phyloP scores from a whole-genome alignment of 768 basidiomycete genomes.

The Podaxis sp. region DNA sequence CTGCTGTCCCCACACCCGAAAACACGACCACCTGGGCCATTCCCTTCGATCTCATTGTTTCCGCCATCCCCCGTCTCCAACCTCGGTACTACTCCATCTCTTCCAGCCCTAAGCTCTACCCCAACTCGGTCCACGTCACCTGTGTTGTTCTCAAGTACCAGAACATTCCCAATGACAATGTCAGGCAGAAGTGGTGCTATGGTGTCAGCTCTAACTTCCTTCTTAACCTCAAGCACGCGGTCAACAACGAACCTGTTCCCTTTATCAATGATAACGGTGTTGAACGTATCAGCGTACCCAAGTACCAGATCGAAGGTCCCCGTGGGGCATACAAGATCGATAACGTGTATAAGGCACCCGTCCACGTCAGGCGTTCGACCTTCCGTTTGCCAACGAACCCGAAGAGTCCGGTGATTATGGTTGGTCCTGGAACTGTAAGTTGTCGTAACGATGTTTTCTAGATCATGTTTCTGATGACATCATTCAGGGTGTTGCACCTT shows the following conservation, averaged over 20 bases:
- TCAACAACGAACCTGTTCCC: slow-evolving; percentile 54
- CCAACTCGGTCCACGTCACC: slow-evolving; percentile 91
- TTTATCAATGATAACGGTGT: slow-evolving; percentile 35
- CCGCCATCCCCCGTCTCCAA: slow-evolving; percentile 89
- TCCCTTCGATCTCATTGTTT: slow-evolving; percentile 96
- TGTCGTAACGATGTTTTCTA: not conserved
- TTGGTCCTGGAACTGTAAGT: slow-evolving; percentile 96
- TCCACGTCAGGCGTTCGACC: slow-evolving; percentile 94
- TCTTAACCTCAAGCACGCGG: slow-evolving; percentile 83
- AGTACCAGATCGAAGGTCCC: slow-evolving; percentile 89
- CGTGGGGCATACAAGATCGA: slow-evolving; percentile 78
- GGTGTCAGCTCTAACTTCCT: slow-evolving; percentile 96
- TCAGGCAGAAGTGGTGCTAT: slow-evolving; percentile 67
- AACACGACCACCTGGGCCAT: slow-evolving; percentile 88
- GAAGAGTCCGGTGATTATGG: slow-evolving; percentile 98
- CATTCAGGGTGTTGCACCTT: slow-evolving; percentile 91
- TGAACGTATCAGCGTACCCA: slow-evolving; percentile 48
- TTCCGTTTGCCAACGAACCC: slow-evolving; percentile 98
- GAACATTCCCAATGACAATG: slow-evolving; percentile 51
- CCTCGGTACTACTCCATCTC: slow-evolving; percentile 99
- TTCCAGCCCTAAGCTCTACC: slow-evolving; percentile 89
- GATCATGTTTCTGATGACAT: slow-evolving; percentile 14
- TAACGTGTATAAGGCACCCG: slow-evolving; percentile 76
- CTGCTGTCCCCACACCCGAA: slow-evolving; percentile 51
- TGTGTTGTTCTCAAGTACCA: slow-evolving; percentile 94